Base-by-base conservation (phyloP, 2,329 filamentous ascomycete genomes). In the Nothophoma quercina region DNA sequence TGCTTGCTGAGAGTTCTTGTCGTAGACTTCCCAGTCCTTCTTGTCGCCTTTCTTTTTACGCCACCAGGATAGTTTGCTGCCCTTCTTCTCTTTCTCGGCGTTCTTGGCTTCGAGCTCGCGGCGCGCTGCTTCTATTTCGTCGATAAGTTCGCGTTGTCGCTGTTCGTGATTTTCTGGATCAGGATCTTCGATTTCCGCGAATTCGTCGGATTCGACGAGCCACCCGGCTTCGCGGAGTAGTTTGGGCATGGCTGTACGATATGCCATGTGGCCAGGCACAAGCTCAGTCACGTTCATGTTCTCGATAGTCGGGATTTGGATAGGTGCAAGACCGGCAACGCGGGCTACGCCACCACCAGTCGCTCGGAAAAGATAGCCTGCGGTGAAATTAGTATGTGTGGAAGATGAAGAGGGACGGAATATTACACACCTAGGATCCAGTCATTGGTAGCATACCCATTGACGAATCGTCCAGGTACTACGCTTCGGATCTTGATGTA, bases 261-360 rank as follows among this genome's bases (percentile, higher is more conserved):
- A 99, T 44, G 95, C 90, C 93, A 98, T 98, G 71, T 99, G 95
- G 1, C 95, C 93, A 22, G 88, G 85, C 13, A 98, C 93, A 38
- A 89, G 79, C 49, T 92, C 86, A 1, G 93, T 96, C 32, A 96
- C 89, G 69, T 98, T 87, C 58, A 96, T 81, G 67, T 97, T 98
- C 71, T 98, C 95, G 13, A 98, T 77, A 13, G 88, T 91, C 0
- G 88, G 86, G n/a, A 96, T 84, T 35, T 93, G 85, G 2, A 98
- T 83, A 1, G 88, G 81, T 1, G 86, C 89, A 33, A 99, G 83
- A 10, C 95, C 95, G 5, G 93, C 93, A 1, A 99, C 85, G 16
- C 88, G 86, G 74, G 92, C 89, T 67, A 98, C 93, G 34, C 95
- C 95, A 60, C 95, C 95, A 62, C 88, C 90, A 3, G 95, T 99